Evolutionary conservation across 306 rosid species (phyloP), one percentile per base, ranked within the genome.

Genomic region (Vigna hirtella): DNA sequence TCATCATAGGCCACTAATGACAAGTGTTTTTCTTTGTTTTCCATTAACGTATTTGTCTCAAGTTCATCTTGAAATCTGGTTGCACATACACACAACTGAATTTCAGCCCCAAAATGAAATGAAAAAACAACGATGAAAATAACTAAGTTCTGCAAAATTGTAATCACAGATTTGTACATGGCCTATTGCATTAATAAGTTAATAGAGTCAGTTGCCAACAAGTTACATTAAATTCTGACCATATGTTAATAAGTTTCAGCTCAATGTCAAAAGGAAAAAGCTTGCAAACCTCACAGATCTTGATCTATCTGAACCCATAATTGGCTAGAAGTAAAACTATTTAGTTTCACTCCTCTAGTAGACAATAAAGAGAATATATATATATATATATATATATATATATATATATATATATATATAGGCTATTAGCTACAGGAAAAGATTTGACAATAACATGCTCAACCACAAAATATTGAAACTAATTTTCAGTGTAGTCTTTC

Each of bases 11-110:
- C 50, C 2, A 16, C 17, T 47, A 76, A 77, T 38, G 77, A 38
- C 42, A 66, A 18, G 24, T 50, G 66, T 53, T 64, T 72, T 28
- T 77, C 77, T 59, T 74, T 70, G 36, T 24, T 68, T 50, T 82
- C 66, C 5, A 18, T 79, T 72, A 64, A 63, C 13, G 70, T 83
- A 45, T 83, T 79, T 49, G 74, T 81, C 62, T 85, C 85, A 70
- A 81, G 59, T 77, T 83, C 87, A 76, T 87, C 83, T 15, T 5
- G 82, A 70, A 87, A 85, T 78, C 93, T 89, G 86, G 15, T 74
- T 57, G 13, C 82, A 66, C 64, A 66, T 5, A 20, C 30, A 73
- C 17, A 73, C 18, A 26, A 75, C 42, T 28, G 32, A 79, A 61
- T 30, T 73, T 81, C 66, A 79, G 79, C 62, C 71, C 76, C 81